These are phyloP conservation scores for Solanum medicagineum DNA, from an alignment of 257 asterid genomes.

Conservation along the genomic window DNA sequence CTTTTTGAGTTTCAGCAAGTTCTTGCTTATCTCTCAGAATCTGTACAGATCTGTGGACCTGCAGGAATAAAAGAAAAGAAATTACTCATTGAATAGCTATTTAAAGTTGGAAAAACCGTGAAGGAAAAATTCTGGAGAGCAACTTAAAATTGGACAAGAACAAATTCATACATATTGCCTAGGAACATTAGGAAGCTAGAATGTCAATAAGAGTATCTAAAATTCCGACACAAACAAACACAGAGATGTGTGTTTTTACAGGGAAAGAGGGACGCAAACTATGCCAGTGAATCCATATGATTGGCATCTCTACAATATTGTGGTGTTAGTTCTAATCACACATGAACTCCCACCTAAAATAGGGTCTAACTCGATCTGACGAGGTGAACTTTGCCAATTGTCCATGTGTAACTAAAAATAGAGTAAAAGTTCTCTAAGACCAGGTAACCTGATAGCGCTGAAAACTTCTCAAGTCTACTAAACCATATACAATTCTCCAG, in stretches of 20 bases:
- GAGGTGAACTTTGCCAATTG: background rate
- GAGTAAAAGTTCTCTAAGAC: background rate
- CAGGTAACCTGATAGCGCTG: background rate
- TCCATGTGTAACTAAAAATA: background rate
- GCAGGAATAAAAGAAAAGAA: background rate
- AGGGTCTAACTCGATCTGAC: background rate
- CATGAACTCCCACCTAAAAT: background rate
- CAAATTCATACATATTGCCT: background rate
- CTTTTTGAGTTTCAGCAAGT: conserved; percentile 11
- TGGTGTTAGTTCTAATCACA: background rate
- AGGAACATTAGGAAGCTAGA: background rate
- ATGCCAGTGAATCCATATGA: background rate
- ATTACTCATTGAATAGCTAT: background rate
- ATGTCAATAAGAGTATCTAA: background rate
- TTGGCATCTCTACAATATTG: background rate
- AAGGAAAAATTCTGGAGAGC: background rate
- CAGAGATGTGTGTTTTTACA: background rate
- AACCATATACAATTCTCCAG: background rate
- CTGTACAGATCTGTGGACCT: conserved; percentile 12
- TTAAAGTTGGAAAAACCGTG: background rate
- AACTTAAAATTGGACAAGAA: background rate
- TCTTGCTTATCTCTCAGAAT: conserved; percentile 11
- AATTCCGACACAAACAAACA: background rate
- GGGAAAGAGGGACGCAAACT: background rate
- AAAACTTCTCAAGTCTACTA: background rate